A percentile compares a stretch with the other conserved stretches of the same genome.
Conservation (phyloP, 805 yeast species). For the Nematodospora valgi region DNA sequence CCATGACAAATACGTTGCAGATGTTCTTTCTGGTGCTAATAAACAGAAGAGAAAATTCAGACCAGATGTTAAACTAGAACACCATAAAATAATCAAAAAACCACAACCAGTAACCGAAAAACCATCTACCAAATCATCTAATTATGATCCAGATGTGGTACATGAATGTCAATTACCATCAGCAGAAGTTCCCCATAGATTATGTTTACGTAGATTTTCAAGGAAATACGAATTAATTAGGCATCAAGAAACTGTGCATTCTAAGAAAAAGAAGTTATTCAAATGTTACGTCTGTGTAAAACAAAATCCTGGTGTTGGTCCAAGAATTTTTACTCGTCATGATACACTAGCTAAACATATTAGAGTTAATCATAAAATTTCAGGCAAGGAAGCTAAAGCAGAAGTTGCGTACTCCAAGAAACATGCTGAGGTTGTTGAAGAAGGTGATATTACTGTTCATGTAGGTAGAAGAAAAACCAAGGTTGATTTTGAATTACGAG, state of each 20-base stretch:
- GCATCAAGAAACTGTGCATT: constrained; percentile 96
- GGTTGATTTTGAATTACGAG: constrained; percentile 43
- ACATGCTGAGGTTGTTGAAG: constrained; percentile 47
- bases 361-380: constrained; percentile 43
- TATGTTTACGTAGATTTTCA: constrained; percentile 42
- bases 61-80: constrained; percentile 17
- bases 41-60: constrained; percentile 6
- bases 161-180: constrained; percentile 46
- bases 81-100: constrained; percentile 29
- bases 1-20: constrained; percentile 21
- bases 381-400: constrained; percentile 46
- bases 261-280: constrained; percentile 78
- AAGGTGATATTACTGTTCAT: constrained; percentile 45
- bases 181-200: constrained; percentile 38
- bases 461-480: constrained; percentile 45
- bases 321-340: constrained; percentile 85
- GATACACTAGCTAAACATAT: constrained; percentile 94
- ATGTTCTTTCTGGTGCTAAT: constrained; percentile 4
- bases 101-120: constrained; percentile 10
- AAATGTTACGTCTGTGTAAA: constrained; percentile 85
- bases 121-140: constrained; percentile 32
- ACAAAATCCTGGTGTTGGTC: constrained; percentile 50
- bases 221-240: constrained; percentile 87
- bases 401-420: constrained; percentile 45
- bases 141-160: constrained; percentile 45